A percentile compares a stretch with the other conserved stretches of the same genome.
Conservation (phyloP, 192 early-diverging fungal species). For the Podila horticola region DNA sequence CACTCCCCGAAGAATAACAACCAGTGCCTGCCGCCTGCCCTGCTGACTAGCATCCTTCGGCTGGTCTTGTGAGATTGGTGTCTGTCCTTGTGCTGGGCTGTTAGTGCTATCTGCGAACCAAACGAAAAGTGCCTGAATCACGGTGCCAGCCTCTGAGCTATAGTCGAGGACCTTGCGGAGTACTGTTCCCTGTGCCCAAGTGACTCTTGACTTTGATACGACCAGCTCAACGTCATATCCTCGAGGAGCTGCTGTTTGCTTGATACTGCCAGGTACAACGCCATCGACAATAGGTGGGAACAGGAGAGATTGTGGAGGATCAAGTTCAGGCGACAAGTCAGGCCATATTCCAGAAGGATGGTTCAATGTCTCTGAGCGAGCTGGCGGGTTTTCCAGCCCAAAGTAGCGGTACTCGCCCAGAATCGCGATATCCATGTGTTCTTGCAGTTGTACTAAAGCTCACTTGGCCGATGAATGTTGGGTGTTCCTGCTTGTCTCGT, state of each 20-base stretch:
- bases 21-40: constrained; percentile 36
- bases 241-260: constrained; percentile 1
- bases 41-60: constrained; percentile 11
- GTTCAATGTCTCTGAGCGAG: neutral
- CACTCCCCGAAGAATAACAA: constrained; percentile 42
- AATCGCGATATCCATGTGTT: constrained; percentile 34
- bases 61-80: neutral
- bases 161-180: constrained; percentile 49
- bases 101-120: constrained; percentile 48
- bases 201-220: constrained; percentile 31
- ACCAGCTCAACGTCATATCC: constrained; percentile 53
- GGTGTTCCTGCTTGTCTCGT: neutral
- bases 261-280: neutral
- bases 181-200: constrained; percentile 50
- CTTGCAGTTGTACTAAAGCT: neutral
- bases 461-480: neutral
- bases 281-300: constrained; percentile 39
- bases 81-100: neutral
- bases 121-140: constrained; percentile 52
- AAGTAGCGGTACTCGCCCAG: constrained; percentile 7
- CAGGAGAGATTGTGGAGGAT: constrained; percentile 15
- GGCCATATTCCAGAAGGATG: constrained; percentile 1
- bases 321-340: neutral
- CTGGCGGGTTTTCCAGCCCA: constrained; percentile 1
- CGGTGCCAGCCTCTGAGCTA: constrained; percentile 31